These are phyloP conservation scores for Pleurotus citrinopileatus DNA, from an alignment of 768 basidiomycete genomes.

Conservation along the genomic window DNA sequence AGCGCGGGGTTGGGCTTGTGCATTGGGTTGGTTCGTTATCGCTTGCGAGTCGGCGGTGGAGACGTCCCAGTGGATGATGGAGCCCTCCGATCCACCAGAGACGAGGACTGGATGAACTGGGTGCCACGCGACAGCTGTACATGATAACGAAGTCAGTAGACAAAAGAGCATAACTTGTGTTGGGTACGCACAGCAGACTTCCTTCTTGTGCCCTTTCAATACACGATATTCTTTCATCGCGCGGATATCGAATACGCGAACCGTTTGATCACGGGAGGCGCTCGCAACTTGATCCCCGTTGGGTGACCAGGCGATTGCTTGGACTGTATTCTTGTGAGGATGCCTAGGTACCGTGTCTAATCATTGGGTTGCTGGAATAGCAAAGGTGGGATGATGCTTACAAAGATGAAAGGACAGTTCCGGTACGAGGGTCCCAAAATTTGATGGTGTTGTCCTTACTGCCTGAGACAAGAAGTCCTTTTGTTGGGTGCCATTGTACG, in stretches of 20 bases:
- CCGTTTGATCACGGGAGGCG: slow-evolving; percentile 91
- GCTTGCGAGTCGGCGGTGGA: slow-evolving; percentile 45
- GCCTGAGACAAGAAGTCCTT: slow-evolving; percentile 91
- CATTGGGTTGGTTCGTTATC: slow-evolving; percentile 5
- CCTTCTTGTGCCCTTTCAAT: slow-evolving; percentile 96
- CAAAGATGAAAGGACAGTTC: slow-evolving; percentile 88
- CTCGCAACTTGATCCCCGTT: slow-evolving; percentile 94
- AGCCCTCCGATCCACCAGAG: slow-evolving; percentile 92
- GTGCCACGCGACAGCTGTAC: slow-evolving; percentile 89
- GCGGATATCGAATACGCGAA: slow-evolving; percentile 96
- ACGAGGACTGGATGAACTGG: slow-evolving; percentile 90
- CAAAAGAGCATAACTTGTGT: not conserved
- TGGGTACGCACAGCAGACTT: slow-evolving; percentile 83
- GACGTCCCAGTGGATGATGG: slow-evolving; percentile 93
- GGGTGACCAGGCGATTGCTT: slow-evolving; percentile 90
- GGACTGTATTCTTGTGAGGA: slow-evolving; percentile 96
- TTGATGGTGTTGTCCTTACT: slow-evolving; percentile 98
- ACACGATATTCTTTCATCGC: slow-evolving; percentile 95
- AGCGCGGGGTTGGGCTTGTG: slow-evolving; percentile 63
- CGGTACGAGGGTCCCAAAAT: slow-evolving; percentile 98
- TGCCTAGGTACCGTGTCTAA: slow-evolving; percentile 54
- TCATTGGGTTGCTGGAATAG: not conserved
- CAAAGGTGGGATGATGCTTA: slow-evolving; percentile 32
- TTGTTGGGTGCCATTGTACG: slow-evolving; percentile 98
- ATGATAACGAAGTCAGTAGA: not conserved